Evolutionary conservation across 1,139 yeast species (phyloP), one percentile per base, ranked within the genome.

Genomic region (Arxiozyma slooffiae): DNA sequence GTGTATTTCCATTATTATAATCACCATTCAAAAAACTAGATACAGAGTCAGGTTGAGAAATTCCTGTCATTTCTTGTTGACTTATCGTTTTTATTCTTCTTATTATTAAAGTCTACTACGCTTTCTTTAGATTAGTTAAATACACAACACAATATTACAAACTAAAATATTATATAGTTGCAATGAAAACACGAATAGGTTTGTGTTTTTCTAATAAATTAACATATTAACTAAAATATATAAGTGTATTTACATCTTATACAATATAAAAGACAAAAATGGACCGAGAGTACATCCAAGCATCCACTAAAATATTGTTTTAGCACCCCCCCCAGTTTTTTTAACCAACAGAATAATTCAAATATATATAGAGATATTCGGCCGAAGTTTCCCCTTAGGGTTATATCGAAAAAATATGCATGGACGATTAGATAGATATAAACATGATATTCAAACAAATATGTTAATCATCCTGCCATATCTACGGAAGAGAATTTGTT

Each of bases 21-120:
- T 18, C 26, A 17, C 44, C 24, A 41, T 47, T 41, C 45, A 23
- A 34, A 17, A 47, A 17, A 36, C 44, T 47, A 7, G 39, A 14
- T 18, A n/a, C 16, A 20, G 22, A 20, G 21, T n/a, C 20, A 2
- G 22, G 16, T 34, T 30, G 39, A 2, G 43, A 7, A 18, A 23
- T 30, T 9, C 45, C 49, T 18, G 41, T 36, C 45, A 41, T 41
- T 36, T 47, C 49, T 7, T 46, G 22, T 17, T 46, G 49, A n/a
- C 49, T 47, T 20, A 41, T 34, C 49, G 41, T 47, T 3, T 14
- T 42, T 4, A 41, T 34, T 46, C 41, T 47, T 3, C 6, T 42
- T 4, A 7, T 16, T 24, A 4, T 38, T 22, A 22, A 17, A 22
- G 23, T 40, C 14, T 16, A 8, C 5, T 41, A n/a, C 11, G 21